Base-by-base conservation (phyloP, 1,284 basidiomycete species). In the Clitocybe nebularis region DNA sequence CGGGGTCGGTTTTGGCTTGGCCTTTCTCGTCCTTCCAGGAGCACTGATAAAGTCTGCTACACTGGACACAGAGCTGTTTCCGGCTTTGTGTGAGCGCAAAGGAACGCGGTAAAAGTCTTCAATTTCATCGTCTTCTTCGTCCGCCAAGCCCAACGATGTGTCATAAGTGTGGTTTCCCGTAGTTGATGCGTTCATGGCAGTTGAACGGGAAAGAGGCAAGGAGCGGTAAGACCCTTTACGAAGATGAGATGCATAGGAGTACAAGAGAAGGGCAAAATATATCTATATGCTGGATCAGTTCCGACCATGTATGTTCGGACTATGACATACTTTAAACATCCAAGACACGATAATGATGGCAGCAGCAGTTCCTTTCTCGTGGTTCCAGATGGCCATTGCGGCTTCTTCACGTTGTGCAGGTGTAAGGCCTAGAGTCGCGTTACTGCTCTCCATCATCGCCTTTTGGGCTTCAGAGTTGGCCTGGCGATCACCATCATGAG, bases 161-260 rank as follows among this genome's bases (percentile, higher is more conserved):
- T 73, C 69, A 44, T 77, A 75, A 4, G 66, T 53, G 13, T 59
- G 46, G 47, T 54, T 53, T 44, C 58, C 51, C 49, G 60, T 51
- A 24, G 59, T 45, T 13, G 59, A 41, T 40, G 60, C 44, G 28
- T 61, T 49, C 24, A 60, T 52, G 36, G 62, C 50, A 16, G 56
- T 60, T 29, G 66, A 55, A 28, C 80, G 76, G 24, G 79, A 75
- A 47, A 75, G 73, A 3, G 91, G 88, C 32, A 97, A 80, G 11
- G 83, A 72, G 54, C 89, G 85, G 61, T 96, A 98, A 9, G 92
- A 89, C 36, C 91, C 90, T 57, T 88, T 87, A 26, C 94, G 88
- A 35, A 99, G 82, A 63, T 98, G 95, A 1, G 84, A 74, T 2
- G 94, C 93, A 63, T 92, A 98, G 7, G 95, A 97, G 64, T 98